Evolutionary conservation across 345 rosid genomes (phyloP), one percentile per base, ranked within the genome.

Genomic region (Acer negundo): DNA sequence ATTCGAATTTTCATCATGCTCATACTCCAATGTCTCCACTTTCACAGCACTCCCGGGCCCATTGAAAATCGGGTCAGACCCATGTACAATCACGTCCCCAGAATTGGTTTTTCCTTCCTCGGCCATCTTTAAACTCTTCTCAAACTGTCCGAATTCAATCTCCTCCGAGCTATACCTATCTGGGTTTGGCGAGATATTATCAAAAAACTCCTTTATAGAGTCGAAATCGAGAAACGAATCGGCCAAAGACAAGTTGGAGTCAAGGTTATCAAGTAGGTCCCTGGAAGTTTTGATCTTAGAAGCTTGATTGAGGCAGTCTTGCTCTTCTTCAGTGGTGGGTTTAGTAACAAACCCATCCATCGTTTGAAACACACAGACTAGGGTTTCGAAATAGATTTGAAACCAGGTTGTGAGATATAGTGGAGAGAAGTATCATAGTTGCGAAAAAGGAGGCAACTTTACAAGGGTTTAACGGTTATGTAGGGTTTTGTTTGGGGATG

Each of bases 201-300:
- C 93, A 31, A 86, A 85, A 84, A 87, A 90, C 42, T 84, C 87
- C 28, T 84, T 68, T 49, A 89, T 80, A 23, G 89, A 84, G 38
- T 92, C 94, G 64, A 92, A 92, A 78, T 90, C 93, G 10, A 89
- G 83, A 77, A 86, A 87, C 1, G 92, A 84, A 84, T 92, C 95
- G 9, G 83, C 86, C 22, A 85, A 77, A 24, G 75, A 40, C 1
- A 83, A 74, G 72, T 83, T 55, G 49, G 81, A 23, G 31, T 90
- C 87, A 62, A 86, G 73, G 62, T 72, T 72, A 44, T 85, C 82
- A 72, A 83, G 24, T 20, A 83, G 63, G 51, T 82, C 81, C 73
- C 75, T 75, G 53, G 79, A 79, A 70, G 26, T 67, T 73, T 72
- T 84, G 47, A 81, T 74, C 81, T 86, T 81, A 20, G 86, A 58